These are phyloP conservation scores for Cytospora chrysosperma DNA, from an alignment of 2,329 filamentous ascomycete species.

Conservation along the genomic window DNA sequence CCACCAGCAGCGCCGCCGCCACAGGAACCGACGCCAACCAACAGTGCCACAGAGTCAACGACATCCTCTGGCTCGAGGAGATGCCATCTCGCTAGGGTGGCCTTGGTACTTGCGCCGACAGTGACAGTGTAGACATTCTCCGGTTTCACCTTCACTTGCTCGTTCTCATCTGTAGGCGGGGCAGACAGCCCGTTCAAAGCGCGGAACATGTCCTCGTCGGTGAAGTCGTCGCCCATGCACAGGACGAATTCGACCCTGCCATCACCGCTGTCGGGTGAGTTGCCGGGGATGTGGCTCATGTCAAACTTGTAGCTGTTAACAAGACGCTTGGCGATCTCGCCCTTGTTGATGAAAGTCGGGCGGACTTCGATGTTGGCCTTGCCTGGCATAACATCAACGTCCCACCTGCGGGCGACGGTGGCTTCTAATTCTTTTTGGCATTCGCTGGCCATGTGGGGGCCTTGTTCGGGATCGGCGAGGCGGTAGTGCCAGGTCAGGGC, in stretches of 20 bases:
- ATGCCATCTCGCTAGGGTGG: slow-evolving; percentile 88
- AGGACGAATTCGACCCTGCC: slow-evolving; percentile 76
- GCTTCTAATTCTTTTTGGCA: slow-evolving; percentile 79
- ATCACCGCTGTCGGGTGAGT: slow-evolving; percentile 34
- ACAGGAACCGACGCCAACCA: slow-evolving; percentile 45
- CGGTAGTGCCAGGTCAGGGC: slow-evolving; percentile 98
- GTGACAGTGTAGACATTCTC: slow-evolving; percentile 86
- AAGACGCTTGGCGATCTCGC: slow-evolving; percentile 85
- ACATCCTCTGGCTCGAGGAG: slow-evolving; percentile 86
- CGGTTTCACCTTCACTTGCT: slow-evolving; percentile 57
- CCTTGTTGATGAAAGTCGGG: slow-evolving; percentile 98
- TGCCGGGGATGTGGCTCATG: slow-evolving; percentile 33
- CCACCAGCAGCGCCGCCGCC: slow-evolving; percentile 31
- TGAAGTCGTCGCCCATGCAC: slow-evolving; percentile 93
- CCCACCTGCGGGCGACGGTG: slow-evolving; percentile 75
- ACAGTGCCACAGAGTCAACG: slow-evolving; percentile 63
- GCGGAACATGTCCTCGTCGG: slow-evolving; percentile 96
- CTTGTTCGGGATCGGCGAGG: slow-evolving; percentile 82
- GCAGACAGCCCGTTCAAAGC: slow-evolving; percentile 63
- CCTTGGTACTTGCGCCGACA: slow-evolving; percentile 87
- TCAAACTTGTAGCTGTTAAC: slow-evolving; percentile 68
- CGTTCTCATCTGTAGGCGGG: slow-evolving; percentile 44
- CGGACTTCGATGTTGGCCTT: slow-evolving; percentile 97
- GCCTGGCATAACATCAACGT: slow-evolving; percentile 94
- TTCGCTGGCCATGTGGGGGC: slow-evolving; percentile 73